Conservation (phyloP, 164 flowering plant species). For the Kingdonia uniflora region DNA sequence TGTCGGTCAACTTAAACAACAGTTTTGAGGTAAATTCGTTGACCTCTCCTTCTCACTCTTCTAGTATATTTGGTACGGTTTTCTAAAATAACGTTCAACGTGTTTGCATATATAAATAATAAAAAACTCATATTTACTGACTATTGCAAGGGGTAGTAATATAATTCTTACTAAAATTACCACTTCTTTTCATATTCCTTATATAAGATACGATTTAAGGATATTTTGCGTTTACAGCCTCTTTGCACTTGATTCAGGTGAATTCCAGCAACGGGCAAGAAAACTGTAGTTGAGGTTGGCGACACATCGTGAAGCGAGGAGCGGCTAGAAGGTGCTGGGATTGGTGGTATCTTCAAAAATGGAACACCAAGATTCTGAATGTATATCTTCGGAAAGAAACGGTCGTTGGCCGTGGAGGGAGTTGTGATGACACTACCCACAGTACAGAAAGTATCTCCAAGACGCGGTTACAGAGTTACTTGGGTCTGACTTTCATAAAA, state of each 20-base stretch:
- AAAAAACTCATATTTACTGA: no score
- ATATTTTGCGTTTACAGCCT: background rate
- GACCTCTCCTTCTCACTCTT: no score
- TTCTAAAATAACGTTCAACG: no score
- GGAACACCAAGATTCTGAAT: conserved; percentile 60
- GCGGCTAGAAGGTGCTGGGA: conserved; percentile 84
- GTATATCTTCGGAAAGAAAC: conserved; percentile 48
- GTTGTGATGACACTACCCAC: conserved; percentile 71
- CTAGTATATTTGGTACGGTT: no score
- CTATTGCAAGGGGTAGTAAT: no score
- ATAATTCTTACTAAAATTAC: no score
- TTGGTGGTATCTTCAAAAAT: conserved; percentile 75
- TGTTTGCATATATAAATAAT: no score
- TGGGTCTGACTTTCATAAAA: conserved; percentile 43
- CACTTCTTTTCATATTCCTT: no score
- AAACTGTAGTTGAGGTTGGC: conserved; percentile 49
- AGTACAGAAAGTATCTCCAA: conserved; percentile 53
- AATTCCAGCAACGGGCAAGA: conserved; percentile 32
- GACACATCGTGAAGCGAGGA: conserved; percentile 70
- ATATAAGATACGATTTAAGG: no score
- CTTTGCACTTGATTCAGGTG: conserved; percentile 24
- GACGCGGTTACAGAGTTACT: conserved; percentile 65
- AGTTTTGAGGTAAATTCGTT: conserved; percentile 32
- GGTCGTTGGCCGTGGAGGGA: conserved; percentile 90
- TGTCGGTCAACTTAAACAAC: conserved; percentile 40